Percentiles rank a stretch among this genome's conserved stretches.
Evolutionary conservation across 2,329 filamentous ascomycete genomes (phyloP).

Genomic region (Remersonia thermophila): DNA sequence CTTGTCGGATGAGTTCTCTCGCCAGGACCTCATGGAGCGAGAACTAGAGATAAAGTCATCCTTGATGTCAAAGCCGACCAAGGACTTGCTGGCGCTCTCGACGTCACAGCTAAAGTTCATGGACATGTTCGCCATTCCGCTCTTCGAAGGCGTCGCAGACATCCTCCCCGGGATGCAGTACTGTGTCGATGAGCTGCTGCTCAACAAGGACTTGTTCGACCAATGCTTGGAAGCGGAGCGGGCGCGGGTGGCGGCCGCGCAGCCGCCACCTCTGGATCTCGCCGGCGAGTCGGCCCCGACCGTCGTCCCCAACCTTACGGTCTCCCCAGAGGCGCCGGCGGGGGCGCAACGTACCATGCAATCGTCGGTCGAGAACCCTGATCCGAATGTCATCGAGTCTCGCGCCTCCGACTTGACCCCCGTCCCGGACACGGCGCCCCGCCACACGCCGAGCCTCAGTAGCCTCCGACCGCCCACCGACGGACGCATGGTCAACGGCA

Average conservation of each 20-base stretch:
- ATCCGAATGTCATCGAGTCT: conserved; percentile 12
- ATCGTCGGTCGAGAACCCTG: conserved; percentile 3
- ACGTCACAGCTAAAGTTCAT: conserved; percentile 92
- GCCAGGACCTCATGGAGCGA: conserved; percentile 83
- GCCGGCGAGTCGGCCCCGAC: conserved; percentile 28
- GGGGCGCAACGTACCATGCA: conserved; percentile 11
- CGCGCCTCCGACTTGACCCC: conserved; percentile 17
- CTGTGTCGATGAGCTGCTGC: conserved; percentile 67
- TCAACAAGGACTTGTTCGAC: conserved; percentile 66
- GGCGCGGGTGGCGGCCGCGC: conserved; percentile 12
- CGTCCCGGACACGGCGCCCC: conserved; percentile 19
- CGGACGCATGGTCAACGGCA: conserved; percentile 33
- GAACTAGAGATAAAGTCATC: conserved; percentile 81
- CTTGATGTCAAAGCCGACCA: conserved; percentile 71
- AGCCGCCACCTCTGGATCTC: conserved; percentile 25
- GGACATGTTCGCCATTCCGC: conserved; percentile 84
- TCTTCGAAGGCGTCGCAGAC: conserved; percentile 80
- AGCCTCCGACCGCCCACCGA: conserved; percentile 22
- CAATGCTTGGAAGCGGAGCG: conserved; percentile 52
- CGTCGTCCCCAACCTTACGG: conserved; percentile 29
- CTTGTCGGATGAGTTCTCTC: conserved; percentile 87
- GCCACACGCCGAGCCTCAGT: conserved; percentile 20
- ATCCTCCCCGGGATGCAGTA: conserved; percentile 77
- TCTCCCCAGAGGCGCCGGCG: conserved; percentile 14
- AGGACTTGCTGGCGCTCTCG: conserved; percentile 69